A percentile compares a stretch with the other conserved stretches of the same genome.
Evolutionary conservation across 2,329 filamentous ascomycete genomes (phyloP).

Genomic region (Lecanicillium sp.): DNA sequence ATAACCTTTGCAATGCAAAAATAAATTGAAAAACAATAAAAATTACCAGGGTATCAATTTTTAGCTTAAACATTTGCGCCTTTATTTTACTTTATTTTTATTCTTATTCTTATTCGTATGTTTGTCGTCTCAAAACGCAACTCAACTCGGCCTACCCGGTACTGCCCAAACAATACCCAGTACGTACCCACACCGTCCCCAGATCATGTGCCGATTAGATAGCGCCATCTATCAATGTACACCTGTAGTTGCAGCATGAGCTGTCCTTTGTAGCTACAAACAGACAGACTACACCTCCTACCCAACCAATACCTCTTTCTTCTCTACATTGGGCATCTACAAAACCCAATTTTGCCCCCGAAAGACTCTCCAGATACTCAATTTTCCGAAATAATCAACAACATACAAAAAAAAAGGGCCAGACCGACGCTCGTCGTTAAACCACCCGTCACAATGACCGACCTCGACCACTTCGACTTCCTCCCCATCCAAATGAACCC

Average conservation of each 20-base stretch:
- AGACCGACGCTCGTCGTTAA: not conserved
- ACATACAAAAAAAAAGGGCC: not conserved
- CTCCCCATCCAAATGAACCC: slow-evolving; percentile 77
- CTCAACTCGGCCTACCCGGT: not conserved
- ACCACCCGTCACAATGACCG: slow-evolving; percentile 35
- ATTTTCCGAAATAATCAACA: not conserved
- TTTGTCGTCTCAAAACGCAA: not conserved
- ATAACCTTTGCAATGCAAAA: too few species aligned
- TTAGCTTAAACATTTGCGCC: too few species aligned
- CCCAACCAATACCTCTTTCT: not conserved
- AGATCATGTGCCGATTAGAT: slow-evolving; percentile 10
- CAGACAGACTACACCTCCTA: not conserved
- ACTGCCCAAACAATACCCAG: too few species aligned
- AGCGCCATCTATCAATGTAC: not conserved
- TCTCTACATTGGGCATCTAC: not conserved
- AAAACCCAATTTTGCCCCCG: not conserved
- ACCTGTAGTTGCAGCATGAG: slow-evolving; percentile 2
- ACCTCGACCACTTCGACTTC: slow-evolving; percentile 67
- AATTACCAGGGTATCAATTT: too few species aligned
- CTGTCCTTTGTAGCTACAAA: slow-evolving; percentile 6
- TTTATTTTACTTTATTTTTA: too few species aligned
- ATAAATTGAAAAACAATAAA: too few species aligned
- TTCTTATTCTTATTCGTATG: too few species aligned
- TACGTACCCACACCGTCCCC: not conserved
- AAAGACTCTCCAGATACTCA: not conserved